A percentile compares a stretch with the other conserved stretches of the same genome.
Conservation (phyloP, 495 filamentous ascomycete species). For the Aspergillus egyptiacus region DNA sequence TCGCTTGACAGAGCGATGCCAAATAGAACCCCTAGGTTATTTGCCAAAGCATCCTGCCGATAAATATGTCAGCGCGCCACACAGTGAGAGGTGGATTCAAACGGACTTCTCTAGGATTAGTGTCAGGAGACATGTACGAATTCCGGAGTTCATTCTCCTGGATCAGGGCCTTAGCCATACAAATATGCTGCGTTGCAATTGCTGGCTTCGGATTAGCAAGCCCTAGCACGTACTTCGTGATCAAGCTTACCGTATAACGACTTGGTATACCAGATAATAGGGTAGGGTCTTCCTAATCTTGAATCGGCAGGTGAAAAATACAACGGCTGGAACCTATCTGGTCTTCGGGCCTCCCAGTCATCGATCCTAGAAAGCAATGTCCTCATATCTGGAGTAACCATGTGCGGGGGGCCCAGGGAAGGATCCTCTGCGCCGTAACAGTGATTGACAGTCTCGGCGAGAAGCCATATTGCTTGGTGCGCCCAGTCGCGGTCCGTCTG, state of each 20-base stretch:
- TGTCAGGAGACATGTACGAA: neutral
- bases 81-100: neutral
- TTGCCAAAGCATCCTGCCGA: slow-evolving; percentile 23
- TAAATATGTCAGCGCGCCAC: no score
- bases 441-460: slow-evolving; percentile 37
- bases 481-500: slow-evolving; percentile 38
- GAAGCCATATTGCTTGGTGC: slow-evolving; percentile 34
- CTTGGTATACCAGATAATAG: slow-evolving; percentile 35
- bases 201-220: slow-evolving; percentile 18
- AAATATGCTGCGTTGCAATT: slow-evolving; percentile 37
- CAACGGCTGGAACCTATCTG: slow-evolving; percentile 32
- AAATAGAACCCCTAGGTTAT: slow-evolving; percentile 33
- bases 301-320: slow-evolving; percentile 30
- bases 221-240: neutral
- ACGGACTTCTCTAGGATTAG: slow-evolving; percentile 24
- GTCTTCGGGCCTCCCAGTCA: slow-evolving; percentile 28
- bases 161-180: slow-evolving; percentile 35
- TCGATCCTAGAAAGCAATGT: slow-evolving; percentile 26
- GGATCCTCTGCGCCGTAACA: slow-evolving; percentile 29
- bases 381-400: slow-evolving; percentile 17
- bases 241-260: slow-evolving; percentile 32
- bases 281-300: slow-evolving; percentile 31
- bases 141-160: slow-evolving; percentile 16
- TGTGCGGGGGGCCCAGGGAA: no score
- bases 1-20: slow-evolving; percentile 37